Base-by-base conservation (phyloP, 345 rosid species). In the Hibiscus trionum region DNA sequence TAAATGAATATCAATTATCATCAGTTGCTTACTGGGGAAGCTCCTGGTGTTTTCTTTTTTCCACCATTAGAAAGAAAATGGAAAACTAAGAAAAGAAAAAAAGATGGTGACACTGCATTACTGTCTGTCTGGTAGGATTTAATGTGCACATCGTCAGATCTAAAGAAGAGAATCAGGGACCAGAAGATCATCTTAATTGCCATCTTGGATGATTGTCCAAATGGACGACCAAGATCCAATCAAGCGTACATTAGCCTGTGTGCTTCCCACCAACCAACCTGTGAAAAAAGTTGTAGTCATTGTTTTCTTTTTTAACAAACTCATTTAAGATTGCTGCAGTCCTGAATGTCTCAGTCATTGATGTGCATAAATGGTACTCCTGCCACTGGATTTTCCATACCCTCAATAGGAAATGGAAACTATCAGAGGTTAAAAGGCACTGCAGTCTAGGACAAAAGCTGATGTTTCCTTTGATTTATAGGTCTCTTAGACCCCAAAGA, bases 181-280 rank as follows among this genome's bases (percentile, higher is more conserved):
- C 80, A 73, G 72, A 11, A 37, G 6, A 53, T 26, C 33, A 35
- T 47, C 63, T 78, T 73, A 70, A 73, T 19, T 67, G 52, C 55
- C 24, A 72, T 75, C 75, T 50, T 21, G 37, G 37, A 8, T 59
- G 69, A 59, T 69, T 29, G 31, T 58, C n/a, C 61, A 58, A 66
- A 70, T 66, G 78, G 67, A 77, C 33, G 84, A 59, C 55, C 68
- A 46, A 52, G 84, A 78, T 81, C 53, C 24, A 61, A 71, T 74
- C 74, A 50, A 76, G 39, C 21, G 73, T 39, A 24, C 21, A 57
- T 27, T 52, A 39, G 24, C 66, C 35, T 42, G 72, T 0, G 47
- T 73, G 77, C 49, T 46, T 11, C 78, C 60, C 83, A 73, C 74
- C 69, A 29, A 66, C 86, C 75, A 81, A 66, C 73, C 75, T 76